Evolutionary conservation across 2,329 filamentous ascomycete genomes (phyloP).

Genomic region (Macrophomina phaseolina): DNA sequence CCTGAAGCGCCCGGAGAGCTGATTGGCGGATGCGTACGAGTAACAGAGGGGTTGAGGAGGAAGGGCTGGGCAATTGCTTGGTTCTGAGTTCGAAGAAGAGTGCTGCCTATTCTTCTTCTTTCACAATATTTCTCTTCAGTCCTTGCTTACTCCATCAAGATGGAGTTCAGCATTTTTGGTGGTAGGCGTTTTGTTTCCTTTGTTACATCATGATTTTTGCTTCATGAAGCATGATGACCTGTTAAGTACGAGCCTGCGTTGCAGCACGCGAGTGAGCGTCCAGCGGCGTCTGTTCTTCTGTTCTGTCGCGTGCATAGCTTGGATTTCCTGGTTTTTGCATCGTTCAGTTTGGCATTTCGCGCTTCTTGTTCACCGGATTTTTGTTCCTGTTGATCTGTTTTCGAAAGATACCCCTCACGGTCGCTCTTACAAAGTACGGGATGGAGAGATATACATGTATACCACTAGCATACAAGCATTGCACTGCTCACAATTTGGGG

Average conservation of each 20-base stretch:
- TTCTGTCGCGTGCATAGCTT: neutral
- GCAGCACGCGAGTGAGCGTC: neutral
- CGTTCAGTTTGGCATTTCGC: neutral
- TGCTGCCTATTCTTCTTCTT: neutral
- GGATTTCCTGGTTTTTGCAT: neutral
- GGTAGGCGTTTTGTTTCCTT: conserved; percentile 15
- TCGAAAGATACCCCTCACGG: conserved; percentile 21
- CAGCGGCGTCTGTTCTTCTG: neutral
- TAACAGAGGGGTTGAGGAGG: conserved; percentile 7
- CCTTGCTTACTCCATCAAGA: neutral
- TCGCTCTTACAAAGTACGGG: conserved; percentile 9
- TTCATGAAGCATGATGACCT: conserved; percentile 12
- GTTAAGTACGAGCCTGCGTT: neutral
- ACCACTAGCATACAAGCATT: neutral
- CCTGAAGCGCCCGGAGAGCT: conserved; percentile 18
- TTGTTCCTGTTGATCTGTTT: neutral
- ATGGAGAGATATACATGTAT: conserved; percentile 1
- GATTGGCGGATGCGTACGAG: conserved; percentile 10
- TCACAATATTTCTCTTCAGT: neutral
- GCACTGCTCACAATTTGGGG: neutral
- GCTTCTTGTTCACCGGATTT: neutral
- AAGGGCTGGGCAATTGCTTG: conserved; percentile 9
- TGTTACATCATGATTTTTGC: neutral
- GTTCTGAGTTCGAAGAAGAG: conserved; percentile 20
- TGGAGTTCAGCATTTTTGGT: conserved; percentile 4